Percentiles rank a stretch among this genome's conserved stretches.
Evolutionary conservation across 192 early-diverging fungal species (phyloP).

Genomic region (Gigaspora rosea): DNA sequence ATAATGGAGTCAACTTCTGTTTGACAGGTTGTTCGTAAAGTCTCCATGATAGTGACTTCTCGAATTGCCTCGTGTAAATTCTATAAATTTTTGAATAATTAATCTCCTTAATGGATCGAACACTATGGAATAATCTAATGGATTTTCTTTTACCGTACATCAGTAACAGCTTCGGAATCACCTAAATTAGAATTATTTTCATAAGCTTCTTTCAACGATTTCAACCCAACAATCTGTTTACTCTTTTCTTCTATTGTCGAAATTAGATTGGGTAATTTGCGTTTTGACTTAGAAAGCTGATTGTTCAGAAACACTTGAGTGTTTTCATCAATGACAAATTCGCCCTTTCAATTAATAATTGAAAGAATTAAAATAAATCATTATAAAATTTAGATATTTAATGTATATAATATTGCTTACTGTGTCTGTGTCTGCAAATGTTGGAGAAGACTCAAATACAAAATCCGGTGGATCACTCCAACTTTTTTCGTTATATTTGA

Average conservation of each 20-base stretch:
- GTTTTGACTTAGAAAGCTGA: conserved; percentile 59
- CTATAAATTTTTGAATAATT: conserved; percentile 34
- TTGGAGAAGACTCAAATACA: conserved; percentile 38
- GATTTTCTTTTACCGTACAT: conserved; percentile 37
- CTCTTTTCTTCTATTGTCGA: conserved; percentile 51
- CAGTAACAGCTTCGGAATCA: conserved; percentile 61
- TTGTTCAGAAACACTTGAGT: conserved; percentile 67
- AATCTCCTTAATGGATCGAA: not conserved
- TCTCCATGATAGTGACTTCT: conserved; percentile 54
- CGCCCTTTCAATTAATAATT: conserved; percentile 34
- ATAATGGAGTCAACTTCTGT: conserved; percentile 67
- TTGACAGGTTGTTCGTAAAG: conserved; percentile 47
- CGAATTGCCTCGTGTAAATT: conserved; percentile 54
- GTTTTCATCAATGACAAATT: conserved; percentile 59
- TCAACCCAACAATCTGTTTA: conserved; percentile 55
- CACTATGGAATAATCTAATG: no score
- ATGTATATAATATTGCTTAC: conserved; percentile 27
- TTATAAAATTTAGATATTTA: not conserved
- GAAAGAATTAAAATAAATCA: not conserved
- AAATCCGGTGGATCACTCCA: conserved; percentile 39
- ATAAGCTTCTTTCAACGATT: conserved; percentile 53
- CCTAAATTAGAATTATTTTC: conserved; percentile 51
- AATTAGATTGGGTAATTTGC: conserved; percentile 49
- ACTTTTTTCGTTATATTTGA: conserved; percentile 39
- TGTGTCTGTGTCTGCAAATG: conserved; percentile 40